Percentiles rank a stretch among this genome's conserved stretches.
These are phyloP conservation scores for Termitomyces sp. DNA, from an alignment of 768 basidiomycete species.

Conservation along the genomic window DNA sequence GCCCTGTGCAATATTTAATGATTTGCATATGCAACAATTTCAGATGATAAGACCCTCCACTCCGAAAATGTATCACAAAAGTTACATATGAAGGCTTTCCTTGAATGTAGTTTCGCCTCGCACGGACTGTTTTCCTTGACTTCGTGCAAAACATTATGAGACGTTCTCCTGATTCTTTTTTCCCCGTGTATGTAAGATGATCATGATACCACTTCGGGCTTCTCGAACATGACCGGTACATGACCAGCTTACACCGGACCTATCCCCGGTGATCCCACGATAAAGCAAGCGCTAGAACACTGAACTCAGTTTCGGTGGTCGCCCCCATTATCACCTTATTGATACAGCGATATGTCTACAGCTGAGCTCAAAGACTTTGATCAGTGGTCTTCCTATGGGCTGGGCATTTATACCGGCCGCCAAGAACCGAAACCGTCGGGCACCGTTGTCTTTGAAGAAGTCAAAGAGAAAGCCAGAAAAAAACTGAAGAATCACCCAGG, in stretches of 20 bases:
- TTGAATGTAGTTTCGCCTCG: neutral
- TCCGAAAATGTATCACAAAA: neutral
- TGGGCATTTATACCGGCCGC: constrained; percentile 32
- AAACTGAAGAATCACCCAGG: constrained; percentile 53
- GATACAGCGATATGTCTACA: neutral
- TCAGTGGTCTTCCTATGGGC: constrained; percentile 38
- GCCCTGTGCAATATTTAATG: no score
- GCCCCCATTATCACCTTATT: neutral
- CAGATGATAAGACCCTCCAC: no score
- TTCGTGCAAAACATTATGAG: no score
- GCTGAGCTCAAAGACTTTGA: neutral
- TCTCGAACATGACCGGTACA: no score
- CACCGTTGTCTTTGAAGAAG: constrained; percentile 54
- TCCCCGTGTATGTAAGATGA: no score
- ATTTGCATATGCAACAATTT: no score
- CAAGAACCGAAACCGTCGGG: constrained; percentile 44
- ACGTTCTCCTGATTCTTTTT: no score
- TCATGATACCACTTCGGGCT: no score
- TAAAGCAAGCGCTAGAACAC: neutral
- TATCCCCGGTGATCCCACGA: neutral
- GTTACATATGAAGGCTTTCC: neutral
- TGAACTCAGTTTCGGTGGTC: neutral
- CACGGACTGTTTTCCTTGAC: neutral
- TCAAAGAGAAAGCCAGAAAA: constrained; percentile 64
- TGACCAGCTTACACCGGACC: no score